Conservation (phyloP, 768 basidiomycete genomes). For the Podaxis sp. region DNA sequence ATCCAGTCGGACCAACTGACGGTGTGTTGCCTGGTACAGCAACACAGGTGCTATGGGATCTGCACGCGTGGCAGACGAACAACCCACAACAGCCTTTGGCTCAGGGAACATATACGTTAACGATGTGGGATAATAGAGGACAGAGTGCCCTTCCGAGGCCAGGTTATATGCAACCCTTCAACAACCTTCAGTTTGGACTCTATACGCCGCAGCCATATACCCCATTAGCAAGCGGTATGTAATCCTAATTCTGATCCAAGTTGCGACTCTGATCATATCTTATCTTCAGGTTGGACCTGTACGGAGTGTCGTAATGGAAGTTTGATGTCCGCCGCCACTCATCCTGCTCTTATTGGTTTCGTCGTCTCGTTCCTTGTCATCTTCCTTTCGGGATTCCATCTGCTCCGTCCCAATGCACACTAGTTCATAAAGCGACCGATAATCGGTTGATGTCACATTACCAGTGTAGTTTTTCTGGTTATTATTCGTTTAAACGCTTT, state of each 20-base stretch:
- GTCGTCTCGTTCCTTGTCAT: constrained; percentile 16
- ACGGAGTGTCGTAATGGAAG: constrained; percentile 12
- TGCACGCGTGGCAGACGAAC: constrained; percentile 62
- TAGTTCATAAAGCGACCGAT: not conserved
- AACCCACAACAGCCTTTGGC: constrained; percentile 64
- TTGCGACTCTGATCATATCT: not conserved
- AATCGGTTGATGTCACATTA: not conserved
- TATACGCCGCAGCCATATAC: constrained; percentile 74
- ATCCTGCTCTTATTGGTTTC: constrained; percentile 16
- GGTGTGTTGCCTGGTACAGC: constrained; percentile 66
- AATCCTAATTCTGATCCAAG: not conserved
- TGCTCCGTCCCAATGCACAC: constrained; percentile 5
- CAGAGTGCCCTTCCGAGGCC: constrained; percentile 49
- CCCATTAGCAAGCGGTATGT: constrained; percentile 36
- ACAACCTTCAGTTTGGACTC: constrained; percentile 69
- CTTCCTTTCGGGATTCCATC: constrained; percentile 16
- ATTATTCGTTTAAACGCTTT: too few relatives aligned
- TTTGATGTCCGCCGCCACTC: constrained; percentile 1
- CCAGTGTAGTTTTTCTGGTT: not conserved
- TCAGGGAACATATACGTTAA: constrained; percentile 67
- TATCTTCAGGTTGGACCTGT: constrained; percentile 13
- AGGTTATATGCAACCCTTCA: constrained; percentile 65
- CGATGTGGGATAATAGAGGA: constrained; percentile 76
- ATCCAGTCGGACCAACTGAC: constrained; percentile 72
- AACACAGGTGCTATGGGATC: constrained; percentile 72